Base-by-base conservation (phyloP, 345 rosid genomes). In the Salix purpurea region DNA sequence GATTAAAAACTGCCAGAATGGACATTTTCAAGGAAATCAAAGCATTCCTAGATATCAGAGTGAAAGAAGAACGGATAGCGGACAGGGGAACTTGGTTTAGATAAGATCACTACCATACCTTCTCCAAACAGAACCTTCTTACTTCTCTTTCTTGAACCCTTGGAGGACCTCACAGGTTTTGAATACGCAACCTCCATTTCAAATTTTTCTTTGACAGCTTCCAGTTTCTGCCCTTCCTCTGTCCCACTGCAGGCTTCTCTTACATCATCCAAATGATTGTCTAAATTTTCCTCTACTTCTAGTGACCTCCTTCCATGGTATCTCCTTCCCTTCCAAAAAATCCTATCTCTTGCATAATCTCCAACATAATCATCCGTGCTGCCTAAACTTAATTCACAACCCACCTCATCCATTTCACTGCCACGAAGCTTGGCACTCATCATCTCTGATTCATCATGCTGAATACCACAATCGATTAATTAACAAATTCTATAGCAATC, bases 211-310 rank as follows among this genome's bases (percentile, higher is more conserved):
- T 82, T 83, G 65, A n/a, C 61, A 75, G 71, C 75, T 56, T 82
- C 77, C 78, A 87, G 58, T 44, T 86, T 82, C 78, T 85, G 76
- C 77, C 93, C 96, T 88, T 90, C 90, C 61, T 92, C 91, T 69
- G 96, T 91, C 73, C 94, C 97, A 61, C 97, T 96, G 82, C 94
- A 88, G 46, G 95, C 95, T 86, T 87, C 98, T 67, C 87, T 90
- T 64, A 86, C 86, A 72, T 88, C 96, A 84, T 91, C 97, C 70
- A 89, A 91, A 74, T 78, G 75, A 80, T 83, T 81, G 74, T 79
- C 85, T 76, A 79, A 81, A 36, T 73, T 78, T 76, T 87, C 91
- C 62, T 84, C 89, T 54, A 76, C 85, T 84, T 80, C 88, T 66
- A 73, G 62, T 56, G 62, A 75, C 75, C 85, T 89, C 85, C 80